These are phyloP conservation scores for Ceratopteris richardii DNA, from an alignment of 75 land plant species.

Conservation along the genomic window DNA sequence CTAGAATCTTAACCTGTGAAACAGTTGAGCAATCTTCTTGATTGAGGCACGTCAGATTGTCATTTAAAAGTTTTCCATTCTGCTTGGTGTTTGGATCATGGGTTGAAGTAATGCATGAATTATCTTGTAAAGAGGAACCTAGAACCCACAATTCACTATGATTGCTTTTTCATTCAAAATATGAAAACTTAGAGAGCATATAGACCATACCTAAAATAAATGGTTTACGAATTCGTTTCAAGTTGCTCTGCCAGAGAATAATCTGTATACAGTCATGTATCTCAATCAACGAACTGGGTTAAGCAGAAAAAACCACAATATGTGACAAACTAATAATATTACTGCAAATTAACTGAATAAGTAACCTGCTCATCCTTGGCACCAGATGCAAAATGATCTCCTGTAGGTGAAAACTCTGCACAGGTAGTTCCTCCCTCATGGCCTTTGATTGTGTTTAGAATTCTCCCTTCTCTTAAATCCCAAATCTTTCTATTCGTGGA, in stretches of 20 bases:
- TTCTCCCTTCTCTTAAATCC: conserved; percentile 39
- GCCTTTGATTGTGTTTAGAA: conserved; percentile 22
- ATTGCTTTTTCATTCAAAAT: neutral
- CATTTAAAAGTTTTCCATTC: too few relatives aligned
- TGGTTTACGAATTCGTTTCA: conserved; percentile 11
- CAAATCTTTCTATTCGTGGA: conserved; percentile 2
- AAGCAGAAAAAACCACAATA: too few relatives aligned
- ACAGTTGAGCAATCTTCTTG: too few relatives aligned
- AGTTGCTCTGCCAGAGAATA: conserved; percentile 29
- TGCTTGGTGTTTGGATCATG: too few relatives aligned
- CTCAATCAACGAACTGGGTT: too few relatives aligned
- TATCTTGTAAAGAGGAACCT: neutral
- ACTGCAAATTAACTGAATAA: too few relatives aligned
- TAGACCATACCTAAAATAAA: conserved; percentile 7
- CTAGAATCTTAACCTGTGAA: too few relatives aligned
- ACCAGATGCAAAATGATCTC: conserved; percentile 40
- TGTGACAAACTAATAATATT: too few relatives aligned
- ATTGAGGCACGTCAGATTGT: too few relatives aligned
- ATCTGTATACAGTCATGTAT: conserved; percentile 12
- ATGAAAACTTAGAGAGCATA: too few relatives aligned
- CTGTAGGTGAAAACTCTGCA: conserved; percentile 31
- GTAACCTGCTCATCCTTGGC: conserved; percentile 33
- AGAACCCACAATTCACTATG: too few relatives aligned
- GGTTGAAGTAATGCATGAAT: neutral
- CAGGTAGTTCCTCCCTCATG: conserved; percentile 29